phyloP scores from a whole-genome alignment of 495 filamentous ascomycete genomes.

The Aspergillus ellipticus region DNA sequence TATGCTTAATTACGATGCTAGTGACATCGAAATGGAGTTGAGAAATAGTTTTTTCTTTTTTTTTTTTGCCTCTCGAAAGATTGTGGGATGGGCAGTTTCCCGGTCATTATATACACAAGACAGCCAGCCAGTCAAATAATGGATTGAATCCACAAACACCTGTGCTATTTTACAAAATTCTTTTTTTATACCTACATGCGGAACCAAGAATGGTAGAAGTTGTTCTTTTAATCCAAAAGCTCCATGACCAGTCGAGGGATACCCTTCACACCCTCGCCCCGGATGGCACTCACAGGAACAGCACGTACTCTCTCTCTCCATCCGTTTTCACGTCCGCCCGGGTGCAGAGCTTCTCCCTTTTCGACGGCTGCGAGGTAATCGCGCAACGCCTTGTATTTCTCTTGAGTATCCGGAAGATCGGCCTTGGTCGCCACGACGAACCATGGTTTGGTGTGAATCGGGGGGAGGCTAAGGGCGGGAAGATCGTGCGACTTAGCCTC shows the following conservation, averaged over 20 bases:
- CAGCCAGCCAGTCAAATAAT: too few species aligned
- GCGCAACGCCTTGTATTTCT: constrained; percentile 68
- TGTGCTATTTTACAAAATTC: background rate
- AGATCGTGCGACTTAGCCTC: constrained; percentile 15
- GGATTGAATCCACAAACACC: background rate
- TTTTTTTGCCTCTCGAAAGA: too few species aligned
- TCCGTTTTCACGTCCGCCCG: constrained; percentile 60
- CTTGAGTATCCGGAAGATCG: constrained; percentile 73
- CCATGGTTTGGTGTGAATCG: constrained; percentile 88
- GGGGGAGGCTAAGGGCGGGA: constrained; percentile 43
- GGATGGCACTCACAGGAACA: constrained; percentile 86
- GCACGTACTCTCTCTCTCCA: constrained; percentile 64
- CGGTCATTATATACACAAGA: too few species aligned
- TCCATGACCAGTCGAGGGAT: constrained; percentile 75
- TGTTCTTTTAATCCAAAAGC: constrained; percentile 52
- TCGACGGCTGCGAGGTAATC: constrained; percentile 62
- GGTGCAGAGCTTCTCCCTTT: constrained; percentile 58
- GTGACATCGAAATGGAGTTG: too few species aligned
- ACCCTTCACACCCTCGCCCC: constrained; percentile 72
- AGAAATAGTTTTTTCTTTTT: too few species aligned
- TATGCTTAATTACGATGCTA: too few species aligned
- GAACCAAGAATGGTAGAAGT: too few species aligned
- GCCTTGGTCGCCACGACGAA: constrained; percentile 96
- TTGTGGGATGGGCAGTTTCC: too few species aligned
- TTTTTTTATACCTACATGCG: background rate